A percentile compares a stretch with the other conserved stretches of the same genome.
Evolutionary conservation across 495 filamentous ascomycete species (phyloP).

Genomic region (Penicillium bovifimosum): DNA sequence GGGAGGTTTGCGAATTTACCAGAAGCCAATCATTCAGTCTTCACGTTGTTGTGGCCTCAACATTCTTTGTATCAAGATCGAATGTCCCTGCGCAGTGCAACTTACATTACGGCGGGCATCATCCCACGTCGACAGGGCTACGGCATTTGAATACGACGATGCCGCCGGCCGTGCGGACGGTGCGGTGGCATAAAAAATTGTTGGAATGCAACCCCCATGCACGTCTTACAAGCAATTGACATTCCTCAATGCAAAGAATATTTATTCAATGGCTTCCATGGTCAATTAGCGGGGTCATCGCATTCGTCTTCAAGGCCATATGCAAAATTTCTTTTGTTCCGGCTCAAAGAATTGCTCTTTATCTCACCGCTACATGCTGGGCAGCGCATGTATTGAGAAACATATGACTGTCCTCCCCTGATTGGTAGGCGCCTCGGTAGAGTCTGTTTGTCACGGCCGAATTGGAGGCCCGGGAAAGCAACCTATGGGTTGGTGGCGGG

Average conservation of each 20-base stretch:
- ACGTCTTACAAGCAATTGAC: neutral
- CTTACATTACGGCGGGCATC: neutral
- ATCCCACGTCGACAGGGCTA: neutral
- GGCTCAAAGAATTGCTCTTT: constrained; percentile 10
- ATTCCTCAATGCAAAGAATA: neutral
- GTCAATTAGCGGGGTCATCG: neutral
- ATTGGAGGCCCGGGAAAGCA: constrained; percentile 21
- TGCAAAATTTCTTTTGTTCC: neutral
- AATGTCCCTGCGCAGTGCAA: neutral
- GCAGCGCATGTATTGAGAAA: constrained; percentile 10
- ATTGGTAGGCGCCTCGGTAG: constrained; percentile 7
- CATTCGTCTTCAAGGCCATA: neutral
- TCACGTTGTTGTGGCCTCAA: neutral
- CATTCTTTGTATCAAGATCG: neutral
- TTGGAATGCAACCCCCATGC: constrained; percentile 6
- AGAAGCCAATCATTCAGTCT: neutral
- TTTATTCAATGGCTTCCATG: neutral
- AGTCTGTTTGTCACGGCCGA: constrained; percentile 10
- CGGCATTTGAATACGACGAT: constrained; percentile 4
- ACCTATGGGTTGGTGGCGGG: constrained; percentile 15
- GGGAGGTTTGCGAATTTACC: neutral
- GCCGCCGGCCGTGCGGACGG: neutral
- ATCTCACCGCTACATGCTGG: constrained; percentile 29
- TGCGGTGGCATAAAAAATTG: neutral
- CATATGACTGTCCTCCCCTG: neutral